Base-by-base conservation (phyloP, 805 yeast species). In the Yarrowia divulgata region DNA sequence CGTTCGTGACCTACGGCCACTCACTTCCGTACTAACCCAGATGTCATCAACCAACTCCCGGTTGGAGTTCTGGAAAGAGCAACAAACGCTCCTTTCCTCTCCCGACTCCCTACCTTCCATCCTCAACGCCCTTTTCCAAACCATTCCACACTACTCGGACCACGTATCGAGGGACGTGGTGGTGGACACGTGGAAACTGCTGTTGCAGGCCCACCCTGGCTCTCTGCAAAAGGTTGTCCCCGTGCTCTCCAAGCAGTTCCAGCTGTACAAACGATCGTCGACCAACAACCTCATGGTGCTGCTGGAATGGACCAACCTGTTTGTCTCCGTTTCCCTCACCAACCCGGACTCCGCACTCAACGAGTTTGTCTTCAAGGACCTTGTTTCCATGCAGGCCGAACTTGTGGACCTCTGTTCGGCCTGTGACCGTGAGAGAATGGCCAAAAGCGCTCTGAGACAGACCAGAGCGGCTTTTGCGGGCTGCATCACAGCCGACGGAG, bases 121-220 rank as follows among this genome's bases (percentile, higher is more conserved):
- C 12, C 55, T 63, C 46, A 48, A 37, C 8, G 50, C 40, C 8
- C 55, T 63, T 1, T 48, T 63, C 46, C 43, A 63, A 18, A 63
- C 68, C 14, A 40, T 63, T 12, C 48, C 68, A 19, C 57, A 63
- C 46, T 63, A 63, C 46, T 2, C 43, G 3, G 68, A 63, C 29
- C 68, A 63, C 50, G 57, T 63, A 16, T 63, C 68, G 29, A 43
- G 68, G 23, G 68, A 63, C 46, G 46, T 63, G 8, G 68, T 63
- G 2, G 57, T 39, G 7, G 45, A 35, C 32, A 63, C 68, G 14
- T 63, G 55, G 68, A 19, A 37, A 12, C 29, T 37, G 29, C 37
- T 63, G 16, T 39, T 63, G 2, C 14, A 37, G 45, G 48, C 19
- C 9, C 57, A 63, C 48, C 68, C 68, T 4, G n/a, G 16, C 0